Evolutionary conservation across 2,329 filamentous ascomycete species (phyloP), one percentile per base, ranked within the genome.

Genomic region (Fusarium falciforme): DNA sequence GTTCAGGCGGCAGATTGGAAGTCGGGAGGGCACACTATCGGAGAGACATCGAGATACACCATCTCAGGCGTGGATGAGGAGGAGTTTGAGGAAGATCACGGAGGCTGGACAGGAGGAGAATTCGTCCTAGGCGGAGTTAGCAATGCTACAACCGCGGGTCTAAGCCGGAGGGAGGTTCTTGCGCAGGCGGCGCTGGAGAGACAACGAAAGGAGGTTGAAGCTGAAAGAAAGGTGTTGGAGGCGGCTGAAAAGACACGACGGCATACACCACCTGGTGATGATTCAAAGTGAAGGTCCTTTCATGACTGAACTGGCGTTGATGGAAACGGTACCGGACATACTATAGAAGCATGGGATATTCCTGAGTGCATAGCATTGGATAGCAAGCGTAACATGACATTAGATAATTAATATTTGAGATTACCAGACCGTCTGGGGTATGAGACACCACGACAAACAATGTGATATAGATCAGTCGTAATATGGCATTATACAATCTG

Each of bases 1-100:
- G 96, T 98, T 4, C 92, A 93, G 66, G 86, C 85, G 58, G 93
- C 89, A 17, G 95, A 98, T 84, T 97, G 93, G 92, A 92, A 87
- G 78, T 87, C 88, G 27, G 91, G 91, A 0, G 95, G 95, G 0
- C 85, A 88, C 61, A 90, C 87, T 6, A 82, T 96, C 3, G 91
- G 90, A 85, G 84, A 93, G 86, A 81, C 90, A 85, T 87, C 90
- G 84, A 82, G 88, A 83, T 89, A 88, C 47, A 87, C 90, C 74
- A 85, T 87, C 70, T 85, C 87, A 33, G 86, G 85, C 20, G 86
- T 84, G 5, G 88, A 86, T 14, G 84, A 84, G 47, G 89, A 88
- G 9, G 88, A 87, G 55, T 85, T 89, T 25, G 84, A 88, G 38
- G 86, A 92, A 72, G 93, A 95, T 78, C 89, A 93, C 75, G 92